Conservation (phyloP, 768 basidiomycete genomes). For the Vararia minispora region DNA sequence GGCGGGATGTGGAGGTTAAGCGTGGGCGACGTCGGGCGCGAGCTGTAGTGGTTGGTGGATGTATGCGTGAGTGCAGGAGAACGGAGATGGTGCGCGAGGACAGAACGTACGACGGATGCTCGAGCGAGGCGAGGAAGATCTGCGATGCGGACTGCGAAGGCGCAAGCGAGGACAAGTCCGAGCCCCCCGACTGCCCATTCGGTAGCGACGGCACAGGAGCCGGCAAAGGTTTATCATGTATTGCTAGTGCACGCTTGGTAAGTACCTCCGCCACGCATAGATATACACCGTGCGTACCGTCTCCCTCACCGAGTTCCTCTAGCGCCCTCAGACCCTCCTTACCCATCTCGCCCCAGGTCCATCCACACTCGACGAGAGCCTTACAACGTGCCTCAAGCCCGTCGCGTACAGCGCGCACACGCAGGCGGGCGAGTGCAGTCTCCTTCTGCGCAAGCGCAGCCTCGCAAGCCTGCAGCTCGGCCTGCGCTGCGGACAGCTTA, state of each 20-base stretch:
- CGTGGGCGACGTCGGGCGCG: constrained; percentile 3
- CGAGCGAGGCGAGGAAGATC: constrained; percentile 20
- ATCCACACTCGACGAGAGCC: constrained; percentile 61
- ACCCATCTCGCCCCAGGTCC: constrained; percentile 58
- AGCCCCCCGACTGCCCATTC: too few species aligned
- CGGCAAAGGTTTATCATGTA: constrained; percentile 3
- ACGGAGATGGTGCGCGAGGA: constrained; percentile 10
- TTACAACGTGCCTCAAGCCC: constrained; percentile 52
- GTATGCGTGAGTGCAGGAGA: constrained; percentile 13
- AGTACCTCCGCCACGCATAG: constrained; percentile 3
- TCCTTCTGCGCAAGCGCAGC: constrained; percentile 62
- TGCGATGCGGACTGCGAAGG: constrained; percentile 77
- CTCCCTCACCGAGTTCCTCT: constrained; percentile 14
- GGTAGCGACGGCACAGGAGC: constrained; percentile 4
- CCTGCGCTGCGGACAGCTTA: constrained; percentile 57
- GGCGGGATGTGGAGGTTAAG: constrained; percentile 33
- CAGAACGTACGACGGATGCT: too few species aligned
- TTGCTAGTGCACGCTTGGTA: too few species aligned
- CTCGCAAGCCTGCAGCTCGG: constrained; percentile 78
- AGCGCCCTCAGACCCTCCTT: constrained; percentile 44
- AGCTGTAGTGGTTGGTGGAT: constrained; percentile 8
- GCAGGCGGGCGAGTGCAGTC: constrained; percentile 40
- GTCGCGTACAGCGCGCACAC: constrained; percentile 45
- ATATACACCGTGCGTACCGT: constrained; percentile 20
- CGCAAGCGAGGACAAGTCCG: constrained; percentile 53